Evolutionary conservation across 2,329 filamentous ascomycete species (phyloP), one percentile per base, ranked within the genome.

Genomic region (Orbilia quercus): DNA sequence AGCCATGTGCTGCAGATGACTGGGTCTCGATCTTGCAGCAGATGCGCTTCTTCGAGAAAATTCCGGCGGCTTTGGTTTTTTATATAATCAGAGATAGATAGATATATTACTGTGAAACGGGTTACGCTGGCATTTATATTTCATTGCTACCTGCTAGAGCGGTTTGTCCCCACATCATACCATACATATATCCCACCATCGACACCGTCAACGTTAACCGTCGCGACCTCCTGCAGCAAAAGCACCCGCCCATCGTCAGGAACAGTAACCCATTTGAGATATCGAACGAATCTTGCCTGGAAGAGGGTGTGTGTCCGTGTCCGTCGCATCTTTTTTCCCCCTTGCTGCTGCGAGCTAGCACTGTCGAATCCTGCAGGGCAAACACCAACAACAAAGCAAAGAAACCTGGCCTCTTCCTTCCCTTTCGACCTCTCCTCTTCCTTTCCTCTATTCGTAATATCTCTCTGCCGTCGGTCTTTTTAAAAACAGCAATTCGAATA

Each of bases 31-130:
- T 31, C 48, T 6, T 16, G n/a, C 18, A 3, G 25, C 31, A 23
- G 25, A 36, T 71, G 58, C 55, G 47, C 51, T 38, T 20, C 47
- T 69, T 70, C 65, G 47, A 70, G 65, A 70, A 70, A 62, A 62
- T 70, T 70, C 64, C 25, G 55, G 3, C 18, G 23, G 38, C 23
- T 38, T 25, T 38, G 50, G 31, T 59, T 36, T 50, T 60, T 60
- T 60, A 50, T 48, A 44, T 64, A 57, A 55, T 51, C 63, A 28
- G 9, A 40, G 14, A 16, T n/a, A 40, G n/a, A 40, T 25, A 23
- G 48, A 16, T 18, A n/a, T n/a, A n/a, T n/a, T n/a, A n/a, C n/a
- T n/a, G n/a, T 25, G 22, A 34, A 64, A 71, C 44, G 67, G 59
- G 42, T 18, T 72, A 72, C 67, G 67, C 67, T 72, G 67, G 67